Conservation (phyloP, 257 asterid genomes). For the Anisodus acutangulus region DNA sequence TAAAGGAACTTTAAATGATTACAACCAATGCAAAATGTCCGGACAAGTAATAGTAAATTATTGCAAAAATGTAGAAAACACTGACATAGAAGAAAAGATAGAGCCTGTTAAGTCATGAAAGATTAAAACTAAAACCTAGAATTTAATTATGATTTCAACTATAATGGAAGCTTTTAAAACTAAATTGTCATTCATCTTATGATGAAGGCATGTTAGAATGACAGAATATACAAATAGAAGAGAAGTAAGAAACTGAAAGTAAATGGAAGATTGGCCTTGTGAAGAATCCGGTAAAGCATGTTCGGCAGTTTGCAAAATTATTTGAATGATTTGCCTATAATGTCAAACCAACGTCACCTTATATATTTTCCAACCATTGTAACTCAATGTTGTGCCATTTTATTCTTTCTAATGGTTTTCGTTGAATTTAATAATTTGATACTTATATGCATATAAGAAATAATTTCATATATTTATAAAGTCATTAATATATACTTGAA, state of each 20-base stretch:
- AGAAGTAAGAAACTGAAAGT: background rate
- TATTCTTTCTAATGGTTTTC: too few species aligned
- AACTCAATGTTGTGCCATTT: too few species aligned
- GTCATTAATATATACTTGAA: too few species aligned
- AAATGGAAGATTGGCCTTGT: constrained; percentile 6
- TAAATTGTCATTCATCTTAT: background rate
- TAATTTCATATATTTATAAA: too few species aligned
- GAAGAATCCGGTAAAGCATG: background rate
- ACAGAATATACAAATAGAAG: background rate
- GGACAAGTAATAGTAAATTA: background rate
- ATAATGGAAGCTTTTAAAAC: background rate
- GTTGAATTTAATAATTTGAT: too few species aligned
- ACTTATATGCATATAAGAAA: too few species aligned
- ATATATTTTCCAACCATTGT: too few species aligned
- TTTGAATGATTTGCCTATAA: background rate
- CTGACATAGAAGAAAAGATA: background rate
- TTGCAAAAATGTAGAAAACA: background rate
- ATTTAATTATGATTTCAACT: background rate
- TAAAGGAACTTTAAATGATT: background rate
- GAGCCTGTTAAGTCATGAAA: background rate
- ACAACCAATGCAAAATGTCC: constrained; percentile 1
- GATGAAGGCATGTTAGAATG: background rate
- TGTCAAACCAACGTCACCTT: too few species aligned
- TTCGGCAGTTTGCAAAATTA: constrained; percentile 5
- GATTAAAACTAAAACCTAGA: background rate